Conservation (phyloP, 495 filamentous ascomycete species). For the Neurospora cerealis region DNA sequence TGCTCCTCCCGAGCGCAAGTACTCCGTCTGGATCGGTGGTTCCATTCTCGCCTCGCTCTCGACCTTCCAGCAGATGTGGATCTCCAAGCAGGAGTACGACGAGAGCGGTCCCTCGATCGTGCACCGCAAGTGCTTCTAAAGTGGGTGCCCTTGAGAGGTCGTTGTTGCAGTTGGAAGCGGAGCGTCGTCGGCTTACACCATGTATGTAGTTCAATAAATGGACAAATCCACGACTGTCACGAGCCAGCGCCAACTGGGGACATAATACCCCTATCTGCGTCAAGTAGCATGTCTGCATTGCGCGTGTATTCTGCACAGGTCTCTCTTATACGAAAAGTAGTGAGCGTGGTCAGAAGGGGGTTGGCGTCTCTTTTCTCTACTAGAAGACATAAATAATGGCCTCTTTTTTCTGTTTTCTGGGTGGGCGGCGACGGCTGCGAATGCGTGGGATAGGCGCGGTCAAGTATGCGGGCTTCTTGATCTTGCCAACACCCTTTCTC, state of each 20-base stretch:
- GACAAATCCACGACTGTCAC: constrained; percentile 19
- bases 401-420: constrained; percentile 26
- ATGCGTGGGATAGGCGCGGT: constrained; percentile 30
- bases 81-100: constrained; percentile 99
- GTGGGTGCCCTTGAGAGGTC: constrained; percentile 21
- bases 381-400: constrained; percentile 29
- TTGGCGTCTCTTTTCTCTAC: constrained; percentile 33
- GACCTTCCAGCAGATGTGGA: constrained; percentile 99
- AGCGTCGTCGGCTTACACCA: background rate
- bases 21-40: constrained; percentile 99
- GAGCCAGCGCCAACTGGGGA: constrained; percentile 23
- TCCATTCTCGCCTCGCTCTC: constrained; percentile 98
- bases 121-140: constrained; percentile 99
- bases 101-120: constrained; percentile 99
- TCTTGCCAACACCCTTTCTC: background rate
- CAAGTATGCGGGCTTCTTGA: constrained; percentile 26
- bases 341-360: constrained; percentile 35
- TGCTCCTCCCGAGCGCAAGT: constrained; percentile 94
- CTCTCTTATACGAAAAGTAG: constrained; percentile 42
- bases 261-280: constrained; percentile 20
- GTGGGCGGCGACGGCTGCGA: constrained; percentile 24
- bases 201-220: constrained; percentile 6
- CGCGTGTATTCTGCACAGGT: constrained; percentile 36
- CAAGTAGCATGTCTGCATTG: constrained; percentile 27
- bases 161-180: background rate